Evolutionary conservation across 2,329 filamentous ascomycete genomes (phyloP), one percentile per base, ranked within the genome.

Genomic region (Verticillium klebahnii): DNA sequence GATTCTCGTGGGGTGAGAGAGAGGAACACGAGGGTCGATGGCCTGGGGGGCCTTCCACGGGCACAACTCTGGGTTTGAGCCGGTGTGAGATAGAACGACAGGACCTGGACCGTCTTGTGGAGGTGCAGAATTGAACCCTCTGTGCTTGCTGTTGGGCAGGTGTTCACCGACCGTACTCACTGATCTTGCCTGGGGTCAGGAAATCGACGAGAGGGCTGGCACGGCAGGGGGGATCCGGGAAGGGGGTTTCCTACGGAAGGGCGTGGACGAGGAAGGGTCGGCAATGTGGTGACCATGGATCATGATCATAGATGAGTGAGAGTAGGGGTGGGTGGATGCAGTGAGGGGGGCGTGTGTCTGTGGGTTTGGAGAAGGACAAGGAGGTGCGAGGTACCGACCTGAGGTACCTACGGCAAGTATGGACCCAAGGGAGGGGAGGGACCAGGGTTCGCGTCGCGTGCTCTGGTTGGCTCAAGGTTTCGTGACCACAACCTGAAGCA

Each of bases 401-500:
- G 34, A 36, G 34, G 34, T 36, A 14, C 34, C 29, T 4, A 29
- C 29, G 29, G 29, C 29, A 29, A 14, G 34, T 36, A 36, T 3
- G 34, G 34, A 36, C 34, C 34, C 34, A 23, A n/a, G n/a, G 40
- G 40, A 23, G n/a, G 39, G 39, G 39, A n/a, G 40, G 40, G 40
- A 19, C 11, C 57, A 58, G 57, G 25, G 15, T 45, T 14, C 23
- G 11, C 14, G 37, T 50, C 25, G 36, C 37, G 25, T 29, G 19
- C 12, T 9, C 31, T 29, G 15, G 50, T 58, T 58, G 57, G 57
- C 57, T 58, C 23, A 15, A 40, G 23, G 15, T 7, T 17, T 50
- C 15, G 25, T n/a, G 25, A n/a, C 57, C 31, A 65, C 64, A 37
- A 57, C 64, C 59, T 59, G 36, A 40, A 60, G 39, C 23, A 61